phyloP scores from a whole-genome alignment of 306 rosid species.

The Abrus pulchellus region DNA sequence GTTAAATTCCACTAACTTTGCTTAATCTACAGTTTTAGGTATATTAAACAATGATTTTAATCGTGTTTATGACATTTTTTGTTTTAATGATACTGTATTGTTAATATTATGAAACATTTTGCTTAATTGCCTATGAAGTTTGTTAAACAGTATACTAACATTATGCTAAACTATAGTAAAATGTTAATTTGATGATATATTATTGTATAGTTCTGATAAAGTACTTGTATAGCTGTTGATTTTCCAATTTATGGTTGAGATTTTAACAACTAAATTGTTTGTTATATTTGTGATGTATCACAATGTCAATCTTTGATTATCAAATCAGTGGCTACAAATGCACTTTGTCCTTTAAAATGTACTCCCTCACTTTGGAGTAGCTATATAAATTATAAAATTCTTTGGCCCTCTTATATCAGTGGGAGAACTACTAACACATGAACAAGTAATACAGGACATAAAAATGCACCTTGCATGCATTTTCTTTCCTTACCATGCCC shows the following conservation, averaged over 20 bases:
- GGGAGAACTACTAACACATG: neutral
- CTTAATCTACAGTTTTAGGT: neutral
- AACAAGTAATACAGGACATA: neutral
- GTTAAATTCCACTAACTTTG: neutral
- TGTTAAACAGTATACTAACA: too few relatives aligned
- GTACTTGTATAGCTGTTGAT: too few relatives aligned
- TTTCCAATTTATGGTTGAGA: too few relatives aligned
- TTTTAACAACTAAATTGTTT: too few relatives aligned
- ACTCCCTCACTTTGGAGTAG: too few relatives aligned
- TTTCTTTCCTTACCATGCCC: constrained; percentile 59
- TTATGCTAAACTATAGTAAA: neutral
- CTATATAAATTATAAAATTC: neutral
- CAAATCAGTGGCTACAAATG: too few relatives aligned
- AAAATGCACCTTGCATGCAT: neutral
- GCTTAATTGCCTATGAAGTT: neutral
- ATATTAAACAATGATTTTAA: neutral
- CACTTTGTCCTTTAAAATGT: too few relatives aligned
- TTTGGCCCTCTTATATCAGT: neutral
- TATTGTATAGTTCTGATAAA: too few relatives aligned
- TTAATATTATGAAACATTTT: neutral
- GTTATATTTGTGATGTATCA: too few relatives aligned
- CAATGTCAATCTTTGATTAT: too few relatives aligned
- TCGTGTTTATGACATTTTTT: neutral
- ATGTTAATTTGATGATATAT: neutral
- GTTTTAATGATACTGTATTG: neutral